Percentiles rank a stretch among this genome's conserved stretches.
Conservation (phyloP, 148 eudicot genomes). For the Nyssa sinensis region DNA sequence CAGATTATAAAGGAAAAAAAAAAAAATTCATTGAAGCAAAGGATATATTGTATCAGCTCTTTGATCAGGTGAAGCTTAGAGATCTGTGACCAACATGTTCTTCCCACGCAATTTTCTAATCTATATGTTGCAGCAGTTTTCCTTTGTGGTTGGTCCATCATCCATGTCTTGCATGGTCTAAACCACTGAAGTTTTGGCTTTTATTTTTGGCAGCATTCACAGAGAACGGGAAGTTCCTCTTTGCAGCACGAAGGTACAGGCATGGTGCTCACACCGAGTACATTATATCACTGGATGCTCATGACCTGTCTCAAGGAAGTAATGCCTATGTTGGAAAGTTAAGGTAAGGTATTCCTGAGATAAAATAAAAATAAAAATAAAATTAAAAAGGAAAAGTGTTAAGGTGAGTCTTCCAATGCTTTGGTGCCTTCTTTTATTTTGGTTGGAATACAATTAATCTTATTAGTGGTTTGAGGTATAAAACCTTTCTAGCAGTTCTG, state of each 20-base stretch:
- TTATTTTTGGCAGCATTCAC: constrained; percentile 54
- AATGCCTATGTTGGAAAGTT: constrained; percentile 91
- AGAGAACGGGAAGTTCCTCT: constrained; percentile 87
- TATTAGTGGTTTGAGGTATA: neutral
- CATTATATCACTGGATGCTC: constrained; percentile 77
- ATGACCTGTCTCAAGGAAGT: constrained; percentile 89
- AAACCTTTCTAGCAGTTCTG: neutral
- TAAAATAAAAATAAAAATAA: no score
- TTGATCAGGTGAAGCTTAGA: neutral
- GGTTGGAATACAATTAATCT: neutral
- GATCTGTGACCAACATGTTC: neutral
- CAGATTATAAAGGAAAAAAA: neutral
- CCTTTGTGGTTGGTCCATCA: neutral
- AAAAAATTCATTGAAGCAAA: neutral
- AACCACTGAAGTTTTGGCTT: neutral
- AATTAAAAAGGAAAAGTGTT: neutral
- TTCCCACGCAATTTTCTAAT: neutral
- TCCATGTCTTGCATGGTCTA: neutral
- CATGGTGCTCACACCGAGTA: constrained; percentile 81
- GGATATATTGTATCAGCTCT: neutral
- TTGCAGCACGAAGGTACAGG: constrained; percentile 83
- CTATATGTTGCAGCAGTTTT: neutral
- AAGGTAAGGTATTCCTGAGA: constrained; percentile 44
- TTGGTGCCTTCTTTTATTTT: constrained; percentile 6
- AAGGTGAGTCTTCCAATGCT: no score